Percentiles rank a stretch among this genome's conserved stretches.
Evolutionary conservation across 768 basidiomycete genomes (phyloP).

Genomic region (Cystobasidiopsis lactophilus): DNA sequence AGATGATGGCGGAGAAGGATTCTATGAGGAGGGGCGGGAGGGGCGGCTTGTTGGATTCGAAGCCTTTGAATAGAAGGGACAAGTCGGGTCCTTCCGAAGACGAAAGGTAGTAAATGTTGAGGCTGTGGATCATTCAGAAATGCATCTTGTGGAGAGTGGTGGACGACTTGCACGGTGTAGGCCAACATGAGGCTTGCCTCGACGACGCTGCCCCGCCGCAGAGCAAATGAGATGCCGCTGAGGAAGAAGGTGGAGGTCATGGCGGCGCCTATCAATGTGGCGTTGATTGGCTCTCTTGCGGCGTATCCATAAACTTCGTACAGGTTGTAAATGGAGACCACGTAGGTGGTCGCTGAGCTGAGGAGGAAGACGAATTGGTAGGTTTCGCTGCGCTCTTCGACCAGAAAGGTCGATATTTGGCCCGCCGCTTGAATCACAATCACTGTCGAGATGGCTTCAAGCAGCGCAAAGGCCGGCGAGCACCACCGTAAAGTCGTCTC

Average conservation of each 20-base stretch:
- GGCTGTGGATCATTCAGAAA: conserved; percentile 1
- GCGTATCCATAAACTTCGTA: conserved; percentile 17
- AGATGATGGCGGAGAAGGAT: conserved; percentile 12
- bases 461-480: conserved; percentile 18
- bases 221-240: conserved; percentile 16
- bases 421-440: conserved; percentile 9
- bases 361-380: conserved; percentile 15
- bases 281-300: conserved; percentile 12
- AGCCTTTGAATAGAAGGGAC: background rate
- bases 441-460: conserved; percentile 19
- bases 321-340: conserved; percentile 8
- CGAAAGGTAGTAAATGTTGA: conserved; percentile 8
- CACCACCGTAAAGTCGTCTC: conserved; percentile 12
- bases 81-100: conserved; percentile 6
- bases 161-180: conserved; percentile 17
- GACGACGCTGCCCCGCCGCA: conserved; percentile 18
- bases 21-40: conserved; percentile 14
- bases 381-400: conserved; percentile 11
- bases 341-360: conserved; percentile 12
- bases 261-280: conserved; percentile 19
- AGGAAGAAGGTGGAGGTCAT: conserved; percentile 19
- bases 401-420: conserved; percentile 7
- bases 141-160: conserved; percentile 14
- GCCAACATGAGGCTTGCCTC: conserved; percentile 19
- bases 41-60: conserved; percentile 12